Base-by-base conservation (phyloP, 768 basidiomycete species). In the Gymnopilus junonius region DNA sequence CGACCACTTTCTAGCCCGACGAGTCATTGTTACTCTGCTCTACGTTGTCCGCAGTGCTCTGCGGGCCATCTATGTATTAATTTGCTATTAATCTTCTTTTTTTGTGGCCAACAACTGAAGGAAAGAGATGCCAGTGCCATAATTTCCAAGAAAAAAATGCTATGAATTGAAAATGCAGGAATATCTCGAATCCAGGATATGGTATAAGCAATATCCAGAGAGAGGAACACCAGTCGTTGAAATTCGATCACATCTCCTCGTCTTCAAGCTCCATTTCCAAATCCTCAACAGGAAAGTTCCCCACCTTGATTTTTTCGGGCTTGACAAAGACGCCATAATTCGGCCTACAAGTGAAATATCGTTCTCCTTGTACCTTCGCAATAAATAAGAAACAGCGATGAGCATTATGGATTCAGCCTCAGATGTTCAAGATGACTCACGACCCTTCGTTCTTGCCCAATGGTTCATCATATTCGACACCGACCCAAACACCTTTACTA, bases 401-500 rank as follows among this genome's bases (percentile, higher is more conserved):
- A 48, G 62, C 62, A 56, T 37, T 20, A 34, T 48, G 51, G 25
- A 20, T 46, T 59, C 59, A 56, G 45, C 7, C 20, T 31, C 32
- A 51, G 53, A 58, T 55, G 55, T 17, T 14, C 17, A 43, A 2
- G 20, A 56, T 42, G 15, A 87, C 95, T 77, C 72, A 97, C 95
- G 88, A 89, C 68, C 97, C 97, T 74, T 98, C 92, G 65, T 96
- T 95, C 79, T 96, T 98, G 11, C 97, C 97, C 23, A 94, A 82
- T 3, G 97, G 96, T 69, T 99, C 97, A 71, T 99, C 97, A 71
- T 95, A 93, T 73, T 97, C 94, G 20, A 99, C 82, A 0, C 97
- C 97, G 1, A 98, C 85, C 96, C 96, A 99, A 0, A 87, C 75
- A 0, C 90, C 85, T 62, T 82, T 85, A 10, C 86, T 86, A 71